A percentile compares a stretch with the other conserved stretches of the same genome.
Evolutionary conservation across 192 early-diverging fungal genomes (phyloP).

Genomic region (Allomyces macrogynus): DNA sequence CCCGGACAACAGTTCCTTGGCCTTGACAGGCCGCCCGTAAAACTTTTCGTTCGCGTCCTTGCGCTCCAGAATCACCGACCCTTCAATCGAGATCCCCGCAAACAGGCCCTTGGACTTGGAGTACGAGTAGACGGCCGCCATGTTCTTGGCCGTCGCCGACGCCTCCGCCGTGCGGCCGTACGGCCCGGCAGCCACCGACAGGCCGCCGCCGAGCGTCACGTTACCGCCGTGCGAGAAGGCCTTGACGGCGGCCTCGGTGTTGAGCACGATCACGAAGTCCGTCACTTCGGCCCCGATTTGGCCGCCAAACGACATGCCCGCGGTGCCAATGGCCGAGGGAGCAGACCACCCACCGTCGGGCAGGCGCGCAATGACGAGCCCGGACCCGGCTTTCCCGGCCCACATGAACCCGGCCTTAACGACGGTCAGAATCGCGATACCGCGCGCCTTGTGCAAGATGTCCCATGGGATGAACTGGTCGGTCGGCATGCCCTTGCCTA

Average conservation of each 20-base stretch:
- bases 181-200: conserved; percentile 63
- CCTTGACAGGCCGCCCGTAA: conserved; percentile 53
- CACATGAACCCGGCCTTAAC: conserved; percentile 86
- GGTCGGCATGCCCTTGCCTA: conserved; percentile 3
- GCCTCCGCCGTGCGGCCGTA: conserved; percentile 72
- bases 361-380: conserved; percentile 62
- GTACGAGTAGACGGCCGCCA: conserved; percentile 83
- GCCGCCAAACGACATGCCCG: conserved; percentile 66
- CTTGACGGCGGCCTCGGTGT: conserved; percentile 56
- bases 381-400: conserved; percentile 70
- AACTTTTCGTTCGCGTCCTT: conserved; percentile 65
- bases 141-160: conserved; percentile 34
- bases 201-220: conserved; percentile 65
- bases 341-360: conserved; percentile 58
- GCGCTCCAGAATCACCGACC: conserved; percentile 62
- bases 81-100: conserved; percentile 77
- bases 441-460: conserved; percentile 54
- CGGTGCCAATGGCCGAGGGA: conserved; percentile 65
- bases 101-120: conserved; percentile 79
- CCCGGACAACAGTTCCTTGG: conserved; percentile 67
- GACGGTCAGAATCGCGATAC: conserved; percentile 81
- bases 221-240: conserved; percentile 73
- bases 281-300: conserved; percentile 79
- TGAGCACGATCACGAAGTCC: conserved; percentile 79
- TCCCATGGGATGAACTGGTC: conserved; percentile 47